Evolutionary conservation across 352 stramenopile species (phyloP), one percentile per base, ranked within the genome.

Genomic region (Blastocystis sp.): DNA sequence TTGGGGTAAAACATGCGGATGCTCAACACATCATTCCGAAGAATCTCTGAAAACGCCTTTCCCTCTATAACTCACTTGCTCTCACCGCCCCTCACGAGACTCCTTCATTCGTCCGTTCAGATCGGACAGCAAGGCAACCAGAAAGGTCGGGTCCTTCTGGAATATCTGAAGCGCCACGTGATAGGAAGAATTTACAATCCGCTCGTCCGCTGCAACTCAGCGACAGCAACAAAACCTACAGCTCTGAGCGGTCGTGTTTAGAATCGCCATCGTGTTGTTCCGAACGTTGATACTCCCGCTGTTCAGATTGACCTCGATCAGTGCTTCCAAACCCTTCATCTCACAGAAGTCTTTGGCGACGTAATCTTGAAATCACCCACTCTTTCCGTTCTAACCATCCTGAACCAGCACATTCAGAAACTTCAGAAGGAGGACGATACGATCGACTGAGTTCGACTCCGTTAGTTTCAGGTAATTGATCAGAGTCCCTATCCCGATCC

Each of bases 401-500:
- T 81, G 46, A 4, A 81, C 38, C 1, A 81, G 46, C n/a, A 32
- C 46, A 21, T n/a, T 21, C 27, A 81, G 21, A 44, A 81, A 64
- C 27, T 81, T 40, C 36, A 81, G 34, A 24, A 81, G 63, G 6
- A 81, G n/a, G 24, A 81, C 69, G 0, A 59, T 59, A 2, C 46
- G 27, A 65, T 81, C 69, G 0, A 81, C 51, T 4, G 69, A 81
- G n/a, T 40, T 34, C 2, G 69, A 40, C 18, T 57, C 56, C 24
- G 51, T 81, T 27, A 61, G 53, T 44, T 81, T 81, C 46, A 81
- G 40, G 42, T 81, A 63, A 14, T 81, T 81, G n/a, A 81, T 61
- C 0, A 81, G 40, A 6, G 56, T 61, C 4, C 56, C 69, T 14
- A 81, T 64, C 1, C 69, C 40, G 34, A 81, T 40, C 2, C 29